Evolutionary conservation across 352 stramenopile species (phyloP), one percentile per base, ranked within the genome.

Genomic region (Pythium oligandrum): DNA sequence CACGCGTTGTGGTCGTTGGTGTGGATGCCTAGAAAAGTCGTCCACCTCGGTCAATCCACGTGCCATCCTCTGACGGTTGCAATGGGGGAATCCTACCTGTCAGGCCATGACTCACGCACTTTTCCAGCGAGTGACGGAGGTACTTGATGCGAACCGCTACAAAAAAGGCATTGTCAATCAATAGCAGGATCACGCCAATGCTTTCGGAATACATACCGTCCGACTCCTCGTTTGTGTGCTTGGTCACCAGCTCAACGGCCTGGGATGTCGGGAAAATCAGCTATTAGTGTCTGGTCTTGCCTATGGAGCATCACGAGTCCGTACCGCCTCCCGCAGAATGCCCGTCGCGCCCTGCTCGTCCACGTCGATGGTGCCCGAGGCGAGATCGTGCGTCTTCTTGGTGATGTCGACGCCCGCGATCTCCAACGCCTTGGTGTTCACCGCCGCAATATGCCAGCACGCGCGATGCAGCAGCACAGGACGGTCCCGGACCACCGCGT

Each of bases 391-490:
- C 44, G 46, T 73, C 6, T 47, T 56, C 11, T 66, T 55, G 17
- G 55, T 38, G 40, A 78, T 44, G 36, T 88, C 62, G 12, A 92
- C 58, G 10, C 71, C 75, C 4, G 75, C 75, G 38, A 88, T 65
- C 45, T 93, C 79, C 5, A 96, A 65, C 33, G 88, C 88, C 53
- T 83, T 88, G 9, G 83, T 91, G 55, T 95, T 97, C 38, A 82
- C 86, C 1, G 86, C 83, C 34, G 78, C 78, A 57, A 95, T 93
- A 55, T 97, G 88, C 84, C 84, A 96, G 49, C 88, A 97, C 2
- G 72, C 78, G n/a, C 88, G 84, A 60, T 94, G 90, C 11, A 97
- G 68, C 43, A 96, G 57, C 36, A 95, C 78, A 0, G 86, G 85
- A 0, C 79, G 79, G 45, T 72, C 66, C 4, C 56, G 63, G 12